Conservation (phyloP, 2,329 filamentous ascomycete genomes). For the Trichoderma sp. region DNA sequence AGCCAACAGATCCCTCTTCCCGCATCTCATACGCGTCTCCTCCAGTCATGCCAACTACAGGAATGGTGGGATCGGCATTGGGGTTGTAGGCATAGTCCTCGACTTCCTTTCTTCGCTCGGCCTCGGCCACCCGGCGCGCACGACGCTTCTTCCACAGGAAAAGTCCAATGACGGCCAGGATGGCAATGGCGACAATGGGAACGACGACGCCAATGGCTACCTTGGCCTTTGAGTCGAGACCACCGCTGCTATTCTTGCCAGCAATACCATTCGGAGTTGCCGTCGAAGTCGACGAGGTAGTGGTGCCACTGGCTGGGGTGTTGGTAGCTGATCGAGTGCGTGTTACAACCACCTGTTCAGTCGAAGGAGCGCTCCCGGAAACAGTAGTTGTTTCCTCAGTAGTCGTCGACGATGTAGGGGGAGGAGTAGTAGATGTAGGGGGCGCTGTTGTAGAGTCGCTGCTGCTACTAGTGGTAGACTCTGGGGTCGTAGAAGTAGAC, state of each 20-base stretch:
- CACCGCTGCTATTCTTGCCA: constrained; percentile 2
- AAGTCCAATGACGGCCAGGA: constrained; percentile 72
- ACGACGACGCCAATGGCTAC: constrained; percentile 94
- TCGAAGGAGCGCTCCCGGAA: constrained; percentile 18
- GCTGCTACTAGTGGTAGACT: not conserved
- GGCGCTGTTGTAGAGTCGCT: not conserved
- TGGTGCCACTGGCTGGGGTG: constrained; percentile 17
- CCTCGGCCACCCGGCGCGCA: constrained; percentile 78
- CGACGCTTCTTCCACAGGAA: constrained; percentile 90
- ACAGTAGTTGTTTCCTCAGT: not conserved
- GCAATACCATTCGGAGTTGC: constrained; percentile 20
- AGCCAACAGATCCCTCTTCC: constrained; percentile 74
- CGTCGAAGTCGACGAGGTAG: constrained; percentile 30
- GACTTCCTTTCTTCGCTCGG: constrained; percentile 89
- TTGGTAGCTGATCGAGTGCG: constrained; percentile 24
- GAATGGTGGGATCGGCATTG: constrained; percentile 86
- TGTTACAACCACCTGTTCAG: constrained; percentile 30
- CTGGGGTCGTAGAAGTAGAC: constrained; percentile 1
- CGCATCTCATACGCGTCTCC: constrained; percentile 70
- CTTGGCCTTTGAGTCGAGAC: constrained; percentile 62
- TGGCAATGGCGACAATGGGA: constrained; percentile 81
- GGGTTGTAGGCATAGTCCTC: constrained; percentile 98
- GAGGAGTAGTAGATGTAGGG: not conserved
- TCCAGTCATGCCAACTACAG: constrained; percentile 47
- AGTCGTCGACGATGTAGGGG: not conserved